Evolutionary conservation across 148 eudicot genomes (phyloP).

Genomic region (Persicaria tinctoria): DNA sequence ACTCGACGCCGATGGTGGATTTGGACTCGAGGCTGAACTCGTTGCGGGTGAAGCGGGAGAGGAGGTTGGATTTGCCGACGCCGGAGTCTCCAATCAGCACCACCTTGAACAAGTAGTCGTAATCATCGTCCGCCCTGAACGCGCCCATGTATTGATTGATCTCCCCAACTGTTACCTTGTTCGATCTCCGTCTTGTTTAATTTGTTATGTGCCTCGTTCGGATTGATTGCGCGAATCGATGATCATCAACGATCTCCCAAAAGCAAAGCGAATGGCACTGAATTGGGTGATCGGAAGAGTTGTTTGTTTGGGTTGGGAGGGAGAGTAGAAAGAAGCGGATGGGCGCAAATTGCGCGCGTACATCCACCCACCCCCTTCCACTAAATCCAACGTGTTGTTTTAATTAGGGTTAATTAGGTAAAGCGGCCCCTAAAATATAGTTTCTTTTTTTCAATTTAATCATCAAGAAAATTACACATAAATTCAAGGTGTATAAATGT

Average conservation of each 20-base stretch:
- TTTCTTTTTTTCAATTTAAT: too few species aligned
- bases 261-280: not conserved
- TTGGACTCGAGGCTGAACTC: conserved; percentile 60
- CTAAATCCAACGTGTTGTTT: not conserved
- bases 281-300: not conserved
- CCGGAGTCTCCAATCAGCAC: conserved; percentile 36
- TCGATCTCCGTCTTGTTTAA: not conserved
- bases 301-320: not conserved
- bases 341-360: conserved; percentile 1
- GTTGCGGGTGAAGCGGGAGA: conserved; percentile 37
- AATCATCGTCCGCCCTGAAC: conserved; percentile 32
- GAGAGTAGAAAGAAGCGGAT: not conserved
- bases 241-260: not conserved
- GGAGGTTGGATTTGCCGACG: conserved; percentile 36
- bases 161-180: not conserved
- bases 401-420: too few species aligned
- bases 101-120: conserved; percentile 37
- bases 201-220: not conserved
- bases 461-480: too few species aligned
- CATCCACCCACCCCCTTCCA: not conserved
- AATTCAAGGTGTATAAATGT: too few species aligned
- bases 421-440: too few species aligned
- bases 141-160: not conserved
- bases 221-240: not conserved
- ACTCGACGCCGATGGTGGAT: conserved; percentile 61